Base-by-base conservation (phyloP, 805 yeast genomes). In the Myxozyma nipponensis region DNA sequence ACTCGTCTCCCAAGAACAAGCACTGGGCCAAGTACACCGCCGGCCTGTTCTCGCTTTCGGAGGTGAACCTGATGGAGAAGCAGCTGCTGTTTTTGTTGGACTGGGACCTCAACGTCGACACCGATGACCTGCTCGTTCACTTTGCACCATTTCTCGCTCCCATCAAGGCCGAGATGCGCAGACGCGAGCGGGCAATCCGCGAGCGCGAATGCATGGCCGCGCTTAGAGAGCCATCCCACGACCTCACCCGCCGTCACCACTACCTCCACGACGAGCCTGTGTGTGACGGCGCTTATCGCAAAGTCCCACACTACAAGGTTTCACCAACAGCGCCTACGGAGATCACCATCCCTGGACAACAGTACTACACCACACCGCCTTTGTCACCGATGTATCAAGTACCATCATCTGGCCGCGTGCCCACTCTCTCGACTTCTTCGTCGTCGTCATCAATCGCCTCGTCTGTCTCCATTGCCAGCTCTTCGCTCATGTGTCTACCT, bases 11-110 rank as follows among this genome's bases (percentile, higher is more conserved):
- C 39, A 77, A 91, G 66, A 91, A 91, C 71, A 90, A 85, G 70
- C 97, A 93, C 72, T 91, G 98, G 98, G 83, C 95, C 3, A 77
- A 80, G 53, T 90, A 91, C 72, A 90, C 98, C 2, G 83, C 84
- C 65, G 97, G 97, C 0, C 74, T 93, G 39, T 77, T 91, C 53
- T 66, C 82, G 7, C 71, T 86, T 35, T 75, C 75, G 21, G 98
- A 91, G 63, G 88, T 93, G 47, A 93, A 91, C 69, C 81, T 89
- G 57, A 85, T 95, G 63, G 98, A 91, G 70, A 77, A 90, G 59
- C 98, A 91, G 70, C 73, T 93, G 62, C 79, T 91, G 43, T 79
- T 77, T 44, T 80, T 87, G 56, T 76, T 91, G 50, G 84, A 87
- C 61, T 91, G 98, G 98, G 82, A 87, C 62, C 74, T 93, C 42